Percentiles rank a stretch among this genome's conserved stretches.
Conservation (phyloP, 257 asterid genomes). For the Galeopsis tetrahit region DNA sequence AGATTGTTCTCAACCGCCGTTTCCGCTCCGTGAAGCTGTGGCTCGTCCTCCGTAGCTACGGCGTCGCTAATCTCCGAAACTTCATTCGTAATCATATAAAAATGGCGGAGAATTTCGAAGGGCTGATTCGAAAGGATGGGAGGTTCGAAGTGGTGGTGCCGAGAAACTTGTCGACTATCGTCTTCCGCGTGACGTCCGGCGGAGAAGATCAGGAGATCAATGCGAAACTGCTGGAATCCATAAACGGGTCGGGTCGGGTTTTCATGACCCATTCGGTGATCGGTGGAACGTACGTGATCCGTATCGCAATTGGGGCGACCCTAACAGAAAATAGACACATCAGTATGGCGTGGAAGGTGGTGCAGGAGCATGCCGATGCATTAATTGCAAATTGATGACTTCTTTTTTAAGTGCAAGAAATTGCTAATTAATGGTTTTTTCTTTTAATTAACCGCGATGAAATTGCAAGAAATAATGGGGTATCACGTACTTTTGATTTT, state of each 20-base stretch:
- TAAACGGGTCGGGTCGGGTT: constrained; percentile 53
- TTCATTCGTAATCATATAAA: constrained; percentile 53
- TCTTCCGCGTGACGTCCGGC: constrained; percentile 48
- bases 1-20: constrained; percentile 62
- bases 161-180: constrained; percentile 57
- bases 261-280: constrained; percentile 70
- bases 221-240: constrained; percentile 49
- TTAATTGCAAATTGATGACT: not conserved
- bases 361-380: constrained; percentile 52
- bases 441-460: too few species aligned
- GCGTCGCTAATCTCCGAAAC: constrained; percentile 51
- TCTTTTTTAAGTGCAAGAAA: not conserved
- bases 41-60: constrained; percentile 68
- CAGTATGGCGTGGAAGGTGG: constrained; percentile 58
- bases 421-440: too few species aligned
- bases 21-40: constrained; percentile 68
- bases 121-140: constrained; percentile 47
- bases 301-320: constrained; percentile 64
- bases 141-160: constrained; percentile 68
- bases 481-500: too few species aligned
- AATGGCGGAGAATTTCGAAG: constrained; percentile 66
- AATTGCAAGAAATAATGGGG: too few species aligned
- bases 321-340: constrained; percentile 63
- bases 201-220: constrained; percentile 46
- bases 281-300: constrained; percentile 54